These are phyloP conservation scores for Microcos paniculata DNA, from an alignment of 345 rosid genomes.

Conservation along the genomic window DNA sequence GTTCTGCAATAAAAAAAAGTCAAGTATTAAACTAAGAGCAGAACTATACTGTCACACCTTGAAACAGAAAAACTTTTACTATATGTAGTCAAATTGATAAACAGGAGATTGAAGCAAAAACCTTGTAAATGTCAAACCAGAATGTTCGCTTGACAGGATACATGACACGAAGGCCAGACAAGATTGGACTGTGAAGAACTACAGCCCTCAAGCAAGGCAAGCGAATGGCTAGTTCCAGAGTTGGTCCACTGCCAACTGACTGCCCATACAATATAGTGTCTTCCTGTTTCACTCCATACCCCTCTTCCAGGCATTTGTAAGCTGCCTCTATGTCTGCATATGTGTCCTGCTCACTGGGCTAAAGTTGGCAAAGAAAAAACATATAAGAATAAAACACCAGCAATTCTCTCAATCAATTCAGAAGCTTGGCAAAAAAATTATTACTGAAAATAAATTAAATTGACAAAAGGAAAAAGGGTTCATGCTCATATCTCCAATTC, in stretches of 20 bases:
- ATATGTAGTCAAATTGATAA: neutral
- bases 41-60: neutral
- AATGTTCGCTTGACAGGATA: constrained; percentile 72
- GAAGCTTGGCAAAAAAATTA: neutral
- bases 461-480: neutral
- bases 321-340: constrained; percentile 90
- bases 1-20: constrained; percentile 45
- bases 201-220: constrained; percentile 69
- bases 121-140: constrained; percentile 93
- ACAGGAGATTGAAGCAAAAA: constrained; percentile 14
- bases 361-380: neutral
- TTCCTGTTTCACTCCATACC: constrained; percentile 60
- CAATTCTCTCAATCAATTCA: neutral
- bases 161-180: constrained; percentile 88
- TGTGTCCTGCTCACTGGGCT: constrained; percentile 90
- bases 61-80: neutral
- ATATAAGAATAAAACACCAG: neutral
- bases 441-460: neutral
- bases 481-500: neutral
- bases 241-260: constrained; percentile 89
- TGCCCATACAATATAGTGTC: constrained; percentile 81
- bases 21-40: neutral
- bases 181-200: constrained; percentile 79
- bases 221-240: constrained; percentile 68
- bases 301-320: constrained; percentile 63